phyloP scores from a whole-genome alignment of 345 rosid genomes.

The Punica granatum region DNA sequence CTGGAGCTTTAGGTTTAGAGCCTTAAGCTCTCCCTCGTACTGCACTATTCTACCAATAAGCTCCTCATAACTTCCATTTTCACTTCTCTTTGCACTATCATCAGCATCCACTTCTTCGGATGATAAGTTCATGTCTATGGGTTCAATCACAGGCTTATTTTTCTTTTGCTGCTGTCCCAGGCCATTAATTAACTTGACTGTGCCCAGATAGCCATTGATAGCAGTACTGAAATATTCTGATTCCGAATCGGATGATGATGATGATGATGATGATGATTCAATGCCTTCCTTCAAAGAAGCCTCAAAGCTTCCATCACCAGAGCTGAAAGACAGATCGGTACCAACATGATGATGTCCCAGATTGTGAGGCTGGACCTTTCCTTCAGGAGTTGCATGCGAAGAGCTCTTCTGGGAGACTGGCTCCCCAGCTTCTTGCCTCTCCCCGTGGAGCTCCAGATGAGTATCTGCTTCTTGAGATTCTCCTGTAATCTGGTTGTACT shows the following conservation, averaged over 20 bases:
- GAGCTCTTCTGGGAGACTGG: conserved; percentile 24
- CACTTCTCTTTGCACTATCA: conserved; percentile 12
- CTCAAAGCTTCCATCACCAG: conserved; percentile 44
- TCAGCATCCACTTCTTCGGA: conserved; percentile 20
- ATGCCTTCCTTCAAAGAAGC: conserved; percentile 46
- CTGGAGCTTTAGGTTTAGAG: conserved; percentile 32
- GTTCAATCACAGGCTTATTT: conserved; percentile 23
- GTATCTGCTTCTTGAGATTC: conserved; percentile 26
- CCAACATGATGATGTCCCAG: conserved; percentile 27
- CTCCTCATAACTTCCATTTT: conserved; percentile 30
- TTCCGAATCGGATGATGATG: conserved; percentile 63
- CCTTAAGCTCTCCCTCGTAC: conserved; percentile 43
- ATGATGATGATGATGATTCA: conserved; percentile 52
- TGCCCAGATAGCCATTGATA: conserved; percentile 29
- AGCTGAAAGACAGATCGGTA: conserved; percentile 33
- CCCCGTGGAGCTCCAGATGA: conserved; percentile 21
- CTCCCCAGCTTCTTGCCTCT: conserved; percentile 25
- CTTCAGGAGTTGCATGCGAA: conserved; percentile 33
- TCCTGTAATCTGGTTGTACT: conserved; percentile 32
- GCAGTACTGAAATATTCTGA: conserved; percentile 59
- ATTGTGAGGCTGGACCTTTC: conserved; percentile 16
- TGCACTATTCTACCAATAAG: conserved; percentile 20
- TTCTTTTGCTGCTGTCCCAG: conserved; percentile 20
- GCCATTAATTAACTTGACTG: conserved; percentile 21
- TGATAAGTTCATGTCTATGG: conserved; percentile 16